Evolutionary conservation across 371 early-diverging fungal genomes (phyloP), one percentile per base, ranked within the genome.

Genomic region (Apophysomyces trapeziformis): DNA sequence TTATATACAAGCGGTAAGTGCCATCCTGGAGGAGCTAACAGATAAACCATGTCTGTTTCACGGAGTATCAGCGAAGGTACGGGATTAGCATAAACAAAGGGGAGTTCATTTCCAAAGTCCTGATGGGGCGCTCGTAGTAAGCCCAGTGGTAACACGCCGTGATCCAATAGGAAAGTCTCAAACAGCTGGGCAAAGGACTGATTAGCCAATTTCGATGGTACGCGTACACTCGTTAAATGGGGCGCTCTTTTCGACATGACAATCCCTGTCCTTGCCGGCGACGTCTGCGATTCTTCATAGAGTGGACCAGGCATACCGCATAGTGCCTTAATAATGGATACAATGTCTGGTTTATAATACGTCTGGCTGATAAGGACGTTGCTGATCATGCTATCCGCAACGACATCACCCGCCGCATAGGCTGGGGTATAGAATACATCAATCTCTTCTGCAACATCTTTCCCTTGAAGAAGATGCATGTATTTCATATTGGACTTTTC

Each of bases 41-140:
- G 36, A 63, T 70, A 78, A 26, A 78, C 60, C 41, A 36, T 58
- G 45, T 78, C 78, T 7, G 68, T 65, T n/a, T 57, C 65, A 38
- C 67, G 67, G 45, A 78, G 65, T n/a, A 78, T 64, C 18, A 78
- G 59, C 14, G 78, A 74, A 18, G 78, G 79, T 12, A 85, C 73
- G n/a, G 85, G 85, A 45, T 85, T 85, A 38, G 80, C 73, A 68
- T 82, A 85, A 4, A 83, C 84, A 68, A 85, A 85, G 0, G 85
- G 82, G 6, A 72, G 44, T 12, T 75, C 69, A 65, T 85, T 83
- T 14, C 83, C 82, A 50, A 83, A 60, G 7, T 73, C 73, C 8
- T 68, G 67, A 58, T 82, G 77, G 0, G 84, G 75, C 4, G 76
- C 80, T 7, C 85, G 73, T 32, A 78, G 75, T 6, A 85, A 56